Evolutionary conservation across 345 rosid species (phyloP).

Genomic region (Acer negundo): DNA sequence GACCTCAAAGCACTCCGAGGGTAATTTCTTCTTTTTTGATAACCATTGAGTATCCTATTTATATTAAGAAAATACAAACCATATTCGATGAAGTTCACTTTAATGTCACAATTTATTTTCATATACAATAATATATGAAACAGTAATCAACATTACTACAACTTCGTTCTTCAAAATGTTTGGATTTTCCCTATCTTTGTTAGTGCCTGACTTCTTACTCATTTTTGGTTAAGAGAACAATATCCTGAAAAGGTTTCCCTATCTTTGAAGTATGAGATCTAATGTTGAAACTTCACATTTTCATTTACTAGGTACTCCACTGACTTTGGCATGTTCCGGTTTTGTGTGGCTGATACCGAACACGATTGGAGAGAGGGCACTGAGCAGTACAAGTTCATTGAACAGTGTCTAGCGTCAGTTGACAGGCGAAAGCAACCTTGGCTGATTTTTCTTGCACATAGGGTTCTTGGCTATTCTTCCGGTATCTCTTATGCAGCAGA

Average conservation of each 20-base stretch:
- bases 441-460: constrained; percentile 70
- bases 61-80: neutral
- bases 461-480: constrained; percentile 74
- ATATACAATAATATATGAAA: neutral
- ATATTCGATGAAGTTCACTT: neutral
- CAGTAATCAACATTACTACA: too few relatives aligned
- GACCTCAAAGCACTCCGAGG: neutral
- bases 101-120: neutral
- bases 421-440: constrained; percentile 76
- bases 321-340: constrained; percentile 78
- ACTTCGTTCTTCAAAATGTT: neutral
- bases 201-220: neutral
- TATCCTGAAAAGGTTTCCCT: neutral
- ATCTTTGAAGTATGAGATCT: neutral
- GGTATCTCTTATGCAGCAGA: constrained; percentile 41
- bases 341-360: constrained; percentile 75
- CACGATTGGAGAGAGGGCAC: constrained; percentile 84
- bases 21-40: neutral
- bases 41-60: neutral
- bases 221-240: neutral
- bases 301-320: constrained; percentile 51
- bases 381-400: constrained; percentile 69
- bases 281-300: neutral
- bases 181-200: neutral
- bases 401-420: constrained; percentile 64